Base-by-base conservation (phyloP, 2,329 filamentous ascomycete species). In the Botryotinia calthae region DNA sequence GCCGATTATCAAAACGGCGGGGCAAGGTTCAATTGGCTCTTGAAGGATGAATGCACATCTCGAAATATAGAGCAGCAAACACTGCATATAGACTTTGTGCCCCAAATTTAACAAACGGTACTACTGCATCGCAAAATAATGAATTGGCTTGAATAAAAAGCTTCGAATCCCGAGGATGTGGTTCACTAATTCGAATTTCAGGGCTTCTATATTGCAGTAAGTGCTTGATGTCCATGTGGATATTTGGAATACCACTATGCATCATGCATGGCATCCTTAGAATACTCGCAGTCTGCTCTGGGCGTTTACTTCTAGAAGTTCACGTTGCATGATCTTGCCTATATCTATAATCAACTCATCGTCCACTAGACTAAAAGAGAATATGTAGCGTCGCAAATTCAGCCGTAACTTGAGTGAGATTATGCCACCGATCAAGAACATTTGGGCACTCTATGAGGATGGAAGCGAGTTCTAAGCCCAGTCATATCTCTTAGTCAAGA, bases 161-260 rank as follows among this genome's bases (percentile, higher is more conserved):
- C 9, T 67, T 12, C 37, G 7, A 10, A 20, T 70, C 67, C 67
- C 67, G 67, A 61, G 28, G 12, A 40, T 46, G 14, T 70, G 54
- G 67, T 59, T 70, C 67, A 68, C 65, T 42, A 63, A 65, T 65
- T 54, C 22, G n/a, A 65, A 37, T 64, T 64, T n/a, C n/a, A 40
- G 48, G 59, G 44, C 25, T 40, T 46, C 54, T 62, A 20, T 69
- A 69, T 69, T 58, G 40, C 40, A 37, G 51, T 28, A 22, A 22
- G 25, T 40, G 22, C 37, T 42, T 67, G 46, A 28, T 54, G 31
- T 56, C 31, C 28, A 70, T 64, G 58, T 71, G 46, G n/a, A 16
- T 51, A 40, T 65, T 64, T 66, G 70, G 46, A n/a, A 65, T 66
- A 54, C 25, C 1, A 18, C 37, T 25, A 65, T 71, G 70, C 61